Evolutionary conservation across 257 asterid species (phyloP).

Genomic region (Solanum sitiens): DNA sequence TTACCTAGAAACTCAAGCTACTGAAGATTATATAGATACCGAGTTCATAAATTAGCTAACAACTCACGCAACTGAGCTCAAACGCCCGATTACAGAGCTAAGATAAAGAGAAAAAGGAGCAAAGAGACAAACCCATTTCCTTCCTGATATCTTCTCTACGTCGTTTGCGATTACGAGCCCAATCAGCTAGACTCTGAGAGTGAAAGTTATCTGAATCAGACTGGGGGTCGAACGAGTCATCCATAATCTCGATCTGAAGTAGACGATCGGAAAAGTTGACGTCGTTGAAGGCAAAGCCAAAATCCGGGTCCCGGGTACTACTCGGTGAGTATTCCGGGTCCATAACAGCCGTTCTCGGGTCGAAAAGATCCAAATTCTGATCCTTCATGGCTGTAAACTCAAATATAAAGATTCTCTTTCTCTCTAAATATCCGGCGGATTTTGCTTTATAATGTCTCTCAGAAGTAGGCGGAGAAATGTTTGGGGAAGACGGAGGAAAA

Average conservation of each 20-base stretch:
- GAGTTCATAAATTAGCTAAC: not conserved
- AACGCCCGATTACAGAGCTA: not conserved
- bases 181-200: constrained; percentile 31
- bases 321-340: constrained; percentile 37
- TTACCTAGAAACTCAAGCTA: not conserved
- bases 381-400: constrained; percentile 20
- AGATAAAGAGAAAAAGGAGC: not conserved
- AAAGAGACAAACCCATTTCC: constrained; percentile 25
- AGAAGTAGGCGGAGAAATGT: not conserved
- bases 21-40: not conserved
- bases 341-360: constrained; percentile 53
- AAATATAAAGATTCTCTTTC: not conserved
- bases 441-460: not conserved
- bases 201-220: constrained; percentile 23
- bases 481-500: not conserved
- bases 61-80: not conserved
- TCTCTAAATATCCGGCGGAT: not conserved
- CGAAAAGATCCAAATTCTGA: constrained; percentile 53
- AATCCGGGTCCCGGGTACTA: constrained; percentile 33
- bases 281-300: constrained; percentile 70
- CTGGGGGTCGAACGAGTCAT: constrained; percentile 24
- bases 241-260: constrained; percentile 48
- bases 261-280: constrained; percentile 55
- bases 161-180: constrained; percentile 43
- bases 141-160: constrained; percentile 32